Percentiles rank a stretch among this genome's conserved stretches.
These are phyloP conservation scores for Corynespora cassiicola DNA, from an alignment of 2,329 filamentous ascomycete genomes.

Conservation along the genomic window DNA sequence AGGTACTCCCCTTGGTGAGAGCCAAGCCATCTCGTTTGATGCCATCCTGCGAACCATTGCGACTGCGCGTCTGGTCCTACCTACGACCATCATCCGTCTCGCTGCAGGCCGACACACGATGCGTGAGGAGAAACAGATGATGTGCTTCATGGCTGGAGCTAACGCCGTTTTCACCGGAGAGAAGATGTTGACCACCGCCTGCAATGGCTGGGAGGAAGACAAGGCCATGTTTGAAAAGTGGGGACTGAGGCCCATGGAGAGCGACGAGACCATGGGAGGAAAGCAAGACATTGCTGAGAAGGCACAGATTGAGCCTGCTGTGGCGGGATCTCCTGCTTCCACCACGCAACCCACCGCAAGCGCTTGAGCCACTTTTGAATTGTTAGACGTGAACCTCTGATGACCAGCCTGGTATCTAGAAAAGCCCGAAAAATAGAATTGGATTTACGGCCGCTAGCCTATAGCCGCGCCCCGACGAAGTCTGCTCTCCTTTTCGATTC, in stretches of 20 bases:
- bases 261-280: constrained; percentile 42
- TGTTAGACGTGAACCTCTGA: too few relatives aligned
- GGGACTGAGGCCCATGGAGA: constrained; percentile 78
- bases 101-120: constrained; percentile 85
- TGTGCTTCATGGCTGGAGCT: constrained; percentile 89
- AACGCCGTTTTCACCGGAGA: constrained; percentile 96
- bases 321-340: constrained; percentile 13
- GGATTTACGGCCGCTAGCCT: too few relatives aligned
- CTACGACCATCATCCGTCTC: constrained; percentile 83
- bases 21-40: constrained; percentile 74
- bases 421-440: too few relatives aligned
- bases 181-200: constrained; percentile 94
- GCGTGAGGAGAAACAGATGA: constrained; percentile 84
- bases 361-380: too few relatives aligned
- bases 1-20: constrained; percentile 82
- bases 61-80: constrained; percentile 82
- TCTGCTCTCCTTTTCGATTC: too few relatives aligned
- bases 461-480: too few relatives aligned
- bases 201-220: constrained; percentile 90
- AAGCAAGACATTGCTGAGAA: constrained; percentile 25
- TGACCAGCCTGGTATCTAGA: too few relatives aligned
- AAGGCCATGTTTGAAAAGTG: constrained; percentile 81
- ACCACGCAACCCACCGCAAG: constrained; percentile 10
- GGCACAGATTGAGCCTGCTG: constrained; percentile 15
- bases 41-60: constrained; percentile 83